Evolutionary conservation across 176 grass and related monocot genomes (phyloP), one percentile per base, ranked within the genome.

Genomic region (Canna indica): DNA sequence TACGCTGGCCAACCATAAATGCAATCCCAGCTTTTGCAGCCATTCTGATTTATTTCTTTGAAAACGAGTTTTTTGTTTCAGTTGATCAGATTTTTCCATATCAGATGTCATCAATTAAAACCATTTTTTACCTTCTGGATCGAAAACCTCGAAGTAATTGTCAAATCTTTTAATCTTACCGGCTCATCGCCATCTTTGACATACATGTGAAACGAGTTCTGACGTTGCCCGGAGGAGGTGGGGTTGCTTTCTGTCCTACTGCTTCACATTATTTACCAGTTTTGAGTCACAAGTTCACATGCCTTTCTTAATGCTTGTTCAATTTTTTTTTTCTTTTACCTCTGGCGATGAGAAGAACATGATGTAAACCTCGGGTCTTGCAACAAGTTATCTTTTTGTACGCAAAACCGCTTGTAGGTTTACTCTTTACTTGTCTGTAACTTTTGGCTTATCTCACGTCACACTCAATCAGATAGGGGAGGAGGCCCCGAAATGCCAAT

Each of bases 381-480:
- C 65, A 7, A 68, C 36, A 4, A 10, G 53, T 26, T 26, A 58
- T 58, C 7, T n/a, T 58, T n/a, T 12, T 26, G 53, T 26, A n/a
- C 6, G 53, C 41, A 11, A 64, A 64, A 32, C 11, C 61, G 3
- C 36, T 39, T 39, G 22, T 67, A 9, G 1, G 36, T 67, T 67
- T 41, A 38, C 65, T 15, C 5, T 3, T 45, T 44, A 1, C 20
- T 34, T 28, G 35, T 68, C 11, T 42, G 36, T 15, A 42, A 68
- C 36, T 26, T 68, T 68, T 68, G 36, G 65, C 36, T 27, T 44
- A 68, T 68, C 35, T 44, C 65, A 44, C 36, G 65, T 68, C 65
- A 1, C 65, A 20, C 34, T 68, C 65, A 68, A 44, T 68, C n/a
- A 45, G 13, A 44, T 44, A 1, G 41, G 41, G 41, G 41, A 44